Conservation (phyloP, 805 yeast genomes). For the Barnettozyma wickerhamii region DNA sequence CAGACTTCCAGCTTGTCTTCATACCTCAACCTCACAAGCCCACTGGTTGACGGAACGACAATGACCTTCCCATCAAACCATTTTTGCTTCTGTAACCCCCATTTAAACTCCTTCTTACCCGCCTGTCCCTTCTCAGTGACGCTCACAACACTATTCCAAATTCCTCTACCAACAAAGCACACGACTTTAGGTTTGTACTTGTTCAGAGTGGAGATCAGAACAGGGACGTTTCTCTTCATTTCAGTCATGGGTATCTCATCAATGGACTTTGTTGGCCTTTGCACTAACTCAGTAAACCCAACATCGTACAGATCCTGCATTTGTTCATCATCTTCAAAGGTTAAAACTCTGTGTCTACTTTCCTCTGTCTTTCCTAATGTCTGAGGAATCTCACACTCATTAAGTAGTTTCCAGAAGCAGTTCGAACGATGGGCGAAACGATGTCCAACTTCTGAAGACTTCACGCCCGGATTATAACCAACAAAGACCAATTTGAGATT, state of each 20-base stretch:
- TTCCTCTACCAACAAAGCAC: conserved; percentile 69
- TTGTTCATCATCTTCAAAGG: conserved; percentile 34
- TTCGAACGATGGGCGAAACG: conserved; percentile 71
- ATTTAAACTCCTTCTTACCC: conserved; percentile 36
- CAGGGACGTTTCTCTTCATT: conserved; percentile 50
- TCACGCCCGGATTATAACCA: conserved; percentile 71
- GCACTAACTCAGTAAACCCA: conserved; percentile 71
- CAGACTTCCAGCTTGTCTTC: conserved; percentile 45
- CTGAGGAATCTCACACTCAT: conserved; percentile 43
- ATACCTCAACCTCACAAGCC: conserved; percentile 53
- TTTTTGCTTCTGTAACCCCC: conserved; percentile 42
- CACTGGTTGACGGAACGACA: conserved; percentile 73
- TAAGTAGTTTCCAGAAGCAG: conserved; percentile 61
- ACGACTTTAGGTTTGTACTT: conserved; percentile 36
- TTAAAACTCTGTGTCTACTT: background rate
- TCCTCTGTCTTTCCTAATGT: background rate
- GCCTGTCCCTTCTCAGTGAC: conserved; percentile 19
- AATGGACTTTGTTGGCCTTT: conserved; percentile 57
- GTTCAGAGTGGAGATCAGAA: conserved; percentile 42
- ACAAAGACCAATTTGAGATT: conserved; percentile 47
- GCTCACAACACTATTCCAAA: conserved; percentile 58
- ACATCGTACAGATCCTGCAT: conserved; percentile 37
- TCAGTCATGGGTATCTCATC: conserved; percentile 49
- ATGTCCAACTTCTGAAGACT: conserved; percentile 58
- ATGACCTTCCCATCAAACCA: conserved; percentile 30